phyloP scores from a whole-genome alignment of 1,284 basidiomycete species.

The Ceratobasidium sp. region DNA sequence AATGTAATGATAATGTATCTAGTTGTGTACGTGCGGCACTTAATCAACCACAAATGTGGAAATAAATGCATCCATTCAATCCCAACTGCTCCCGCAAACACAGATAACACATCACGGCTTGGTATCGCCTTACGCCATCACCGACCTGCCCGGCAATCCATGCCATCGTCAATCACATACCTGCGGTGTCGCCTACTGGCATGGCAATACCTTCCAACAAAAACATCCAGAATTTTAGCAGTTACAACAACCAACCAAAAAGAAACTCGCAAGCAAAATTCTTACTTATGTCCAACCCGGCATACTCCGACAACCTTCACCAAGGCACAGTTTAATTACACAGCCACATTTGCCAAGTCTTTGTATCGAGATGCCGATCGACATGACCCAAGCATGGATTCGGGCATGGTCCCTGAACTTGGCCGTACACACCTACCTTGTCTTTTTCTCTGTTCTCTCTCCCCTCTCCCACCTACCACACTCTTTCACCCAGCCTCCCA shows the following conservation, averaged over 20 bases:
- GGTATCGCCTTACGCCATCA: neutral
- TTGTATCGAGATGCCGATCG: constrained; percentile 6
- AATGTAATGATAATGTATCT: no score
- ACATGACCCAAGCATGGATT: constrained; percentile 19
- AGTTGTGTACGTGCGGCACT: no score
- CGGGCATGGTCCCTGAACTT: constrained; percentile 18
- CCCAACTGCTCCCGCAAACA: neutral
- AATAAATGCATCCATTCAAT: no score
- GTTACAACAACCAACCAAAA: no score
- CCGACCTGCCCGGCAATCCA: constrained; percentile 9
- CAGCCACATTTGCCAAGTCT: constrained; percentile 24
- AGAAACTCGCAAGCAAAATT: neutral
- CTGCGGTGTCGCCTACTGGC: no score
- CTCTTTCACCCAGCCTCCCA: neutral
- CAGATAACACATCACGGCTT: neutral
- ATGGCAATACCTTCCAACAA: no score
- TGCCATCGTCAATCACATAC: neutral
- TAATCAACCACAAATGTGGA: no score
- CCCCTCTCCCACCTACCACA: neutral
- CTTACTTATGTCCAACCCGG: neutral
- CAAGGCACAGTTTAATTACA: neutral
- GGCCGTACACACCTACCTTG: neutral
- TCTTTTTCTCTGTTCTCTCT: neutral
- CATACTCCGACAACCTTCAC: neutral
- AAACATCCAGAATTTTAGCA: no score